phyloP scores from a whole-genome alignment of 305 asterid genomes.

The Fraxinus sp. region DNA sequence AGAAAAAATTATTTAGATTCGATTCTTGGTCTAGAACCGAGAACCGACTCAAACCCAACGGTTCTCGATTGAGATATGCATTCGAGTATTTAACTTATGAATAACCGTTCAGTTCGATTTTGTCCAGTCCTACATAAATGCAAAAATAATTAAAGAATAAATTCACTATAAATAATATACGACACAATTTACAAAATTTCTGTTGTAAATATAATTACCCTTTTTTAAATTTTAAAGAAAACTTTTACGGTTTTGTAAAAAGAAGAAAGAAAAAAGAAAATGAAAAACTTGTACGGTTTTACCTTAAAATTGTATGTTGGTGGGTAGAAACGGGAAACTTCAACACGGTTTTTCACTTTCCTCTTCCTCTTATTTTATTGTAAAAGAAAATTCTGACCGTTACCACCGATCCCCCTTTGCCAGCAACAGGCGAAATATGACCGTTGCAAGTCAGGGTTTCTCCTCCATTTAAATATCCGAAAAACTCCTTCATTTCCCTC shows the following conservation, averaged over 20 bases:
- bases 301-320: background rate
- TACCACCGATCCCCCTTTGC: conserved; percentile 19
- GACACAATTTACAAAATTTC: too few species aligned
- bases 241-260: too few species aligned
- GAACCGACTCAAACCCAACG: too few species aligned
- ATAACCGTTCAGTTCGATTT: too few species aligned
- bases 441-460: conserved; percentile 49
- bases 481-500: conserved; percentile 21
- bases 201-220: background rate
- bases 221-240: too few species aligned
- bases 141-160: background rate
- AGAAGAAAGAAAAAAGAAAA: too few species aligned
- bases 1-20: too few species aligned
- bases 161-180: too few species aligned
- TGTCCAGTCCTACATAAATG: too few species aligned
- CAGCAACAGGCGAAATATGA: conserved; percentile 42
- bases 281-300: background rate
- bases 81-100: too few species aligned
- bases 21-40: too few species aligned
- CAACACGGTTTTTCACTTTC: background rate
- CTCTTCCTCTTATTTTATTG: background rate
- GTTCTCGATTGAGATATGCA: too few species aligned
- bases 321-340: background rate
- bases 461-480: conserved; percentile 49
- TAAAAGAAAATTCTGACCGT: conserved; percentile 45